Evolutionary conservation across 1,284 basidiomycete genomes (phyloP).

Genomic region (Puccinia polysora): DNA sequence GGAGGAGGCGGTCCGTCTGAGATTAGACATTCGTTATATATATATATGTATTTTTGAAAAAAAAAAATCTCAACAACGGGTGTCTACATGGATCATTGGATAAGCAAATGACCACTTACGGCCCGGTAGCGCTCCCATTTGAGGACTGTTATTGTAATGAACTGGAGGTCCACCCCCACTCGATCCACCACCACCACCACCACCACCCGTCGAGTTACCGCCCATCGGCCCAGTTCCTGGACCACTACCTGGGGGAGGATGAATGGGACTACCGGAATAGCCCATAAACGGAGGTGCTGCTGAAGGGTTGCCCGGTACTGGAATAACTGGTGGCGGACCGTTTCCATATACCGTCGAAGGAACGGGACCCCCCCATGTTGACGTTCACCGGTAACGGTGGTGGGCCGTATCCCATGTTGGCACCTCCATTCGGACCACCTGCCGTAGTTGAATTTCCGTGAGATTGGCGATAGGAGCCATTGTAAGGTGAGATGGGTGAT

Average conservation of each 20-base stretch:
- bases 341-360: background rate
- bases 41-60: no score
- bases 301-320: background rate
- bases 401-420: background rate
- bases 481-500: slow-evolving; percentile 16
- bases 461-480: slow-evolving; percentile 12
- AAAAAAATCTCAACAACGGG: no score
- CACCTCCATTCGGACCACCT: background rate
- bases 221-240: background rate
- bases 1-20: no score
- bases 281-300: background rate
- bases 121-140: background rate
- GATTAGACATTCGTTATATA: no score
- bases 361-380: background rate
- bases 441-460: background rate
- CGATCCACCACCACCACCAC: no score
- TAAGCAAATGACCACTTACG: background rate
- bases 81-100: no score
- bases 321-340: background rate
- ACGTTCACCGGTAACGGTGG: background rate
- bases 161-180: background rate
- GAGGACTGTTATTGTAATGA: background rate
- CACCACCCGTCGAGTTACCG: background rate
- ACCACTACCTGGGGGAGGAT: background rate
- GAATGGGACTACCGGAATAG: background rate